These are phyloP conservation scores for Leishmania major DNA, from an alignment of 208 protist species.

Conservation along the genomic window DNA sequence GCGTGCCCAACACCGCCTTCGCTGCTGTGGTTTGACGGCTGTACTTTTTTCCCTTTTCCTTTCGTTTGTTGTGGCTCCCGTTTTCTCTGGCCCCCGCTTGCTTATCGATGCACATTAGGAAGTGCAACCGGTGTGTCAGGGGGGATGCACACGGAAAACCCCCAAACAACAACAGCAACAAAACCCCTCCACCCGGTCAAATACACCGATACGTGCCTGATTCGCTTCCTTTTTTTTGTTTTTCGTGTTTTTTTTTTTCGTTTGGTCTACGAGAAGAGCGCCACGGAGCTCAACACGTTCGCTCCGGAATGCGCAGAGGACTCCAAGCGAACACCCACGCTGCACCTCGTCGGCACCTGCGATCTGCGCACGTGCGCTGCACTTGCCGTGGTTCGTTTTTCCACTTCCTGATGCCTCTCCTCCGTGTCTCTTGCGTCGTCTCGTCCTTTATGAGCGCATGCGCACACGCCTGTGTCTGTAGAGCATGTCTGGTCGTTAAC, in stretches of 20 bases:
- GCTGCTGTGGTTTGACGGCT: background rate
- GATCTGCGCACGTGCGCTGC: background rate
- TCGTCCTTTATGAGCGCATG: background rate
- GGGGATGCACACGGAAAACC: background rate
- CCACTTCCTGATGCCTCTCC: background rate
- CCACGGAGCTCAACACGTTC: background rate
- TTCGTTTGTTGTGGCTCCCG: background rate
- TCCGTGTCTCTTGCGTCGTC: background rate
- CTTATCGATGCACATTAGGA: background rate
- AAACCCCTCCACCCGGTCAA: too few species aligned
- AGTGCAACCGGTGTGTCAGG: background rate
- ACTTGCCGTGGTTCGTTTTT: background rate
- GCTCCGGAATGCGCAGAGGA: background rate
- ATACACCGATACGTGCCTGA: background rate
- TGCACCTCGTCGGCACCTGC: background rate
- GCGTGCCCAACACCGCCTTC: background rate
- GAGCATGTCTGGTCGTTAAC: background rate
- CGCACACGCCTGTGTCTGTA: background rate
- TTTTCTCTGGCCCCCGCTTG: background rate
- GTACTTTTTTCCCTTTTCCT: background rate
- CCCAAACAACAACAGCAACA: too few species aligned
- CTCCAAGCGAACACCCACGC: background rate
- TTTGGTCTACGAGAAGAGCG: background rate
- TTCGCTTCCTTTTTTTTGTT: background rate
- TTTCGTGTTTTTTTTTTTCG: background rate